Percentiles rank a stretch among this genome's conserved stretches.
phyloP scores from a whole-genome alignment of 495 filamentous ascomycete species.

The Hypoxylon trugodes region DNA sequence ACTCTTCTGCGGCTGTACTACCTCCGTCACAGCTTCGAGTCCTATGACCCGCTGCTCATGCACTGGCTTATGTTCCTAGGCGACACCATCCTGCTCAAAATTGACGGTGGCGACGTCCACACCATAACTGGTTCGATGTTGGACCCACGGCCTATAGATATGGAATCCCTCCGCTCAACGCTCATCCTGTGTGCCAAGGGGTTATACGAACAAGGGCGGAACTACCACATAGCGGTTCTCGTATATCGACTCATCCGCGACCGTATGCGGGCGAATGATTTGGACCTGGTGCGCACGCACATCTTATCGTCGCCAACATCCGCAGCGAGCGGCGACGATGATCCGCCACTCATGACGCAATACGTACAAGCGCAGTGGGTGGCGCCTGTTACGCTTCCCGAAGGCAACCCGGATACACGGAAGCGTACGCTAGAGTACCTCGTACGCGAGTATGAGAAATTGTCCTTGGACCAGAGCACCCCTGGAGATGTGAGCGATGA shows the following conservation, averaged over 20 bases:
- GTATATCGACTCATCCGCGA: slow-evolving; percentile 31
- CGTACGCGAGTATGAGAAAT: slow-evolving; percentile 32
- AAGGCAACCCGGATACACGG: neutral
- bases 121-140: neutral
- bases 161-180: slow-evolving; percentile 46
- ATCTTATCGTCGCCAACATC: slow-evolving; percentile 15
- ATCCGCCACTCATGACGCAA: slow-evolving; percentile 31
- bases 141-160: neutral
- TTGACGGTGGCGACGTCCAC: neutral
- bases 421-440: slow-evolving; percentile 28
- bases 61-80: slow-evolving; percentile 46
- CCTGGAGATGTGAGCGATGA: slow-evolving; percentile 24
- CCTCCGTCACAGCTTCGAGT: slow-evolving; percentile 52
- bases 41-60: slow-evolving; percentile 44
- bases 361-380: slow-evolving; percentile 36
- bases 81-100: slow-evolving; percentile 42
- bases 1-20: slow-evolving; percentile 53
- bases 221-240: slow-evolving; percentile 41
- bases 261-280: slow-evolving; percentile 33
- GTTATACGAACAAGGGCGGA: slow-evolving; percentile 46
- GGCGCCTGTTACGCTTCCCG: slow-evolving; percentile 14
- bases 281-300: slow-evolving; percentile 35
- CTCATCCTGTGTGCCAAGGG: slow-evolving; percentile 49
- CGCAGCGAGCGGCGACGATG: slow-evolving; percentile 9
- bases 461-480: slow-evolving; percentile 16